A percentile compares a stretch with the other conserved stretches of the same genome.
Evolutionary conservation across 2,329 filamentous ascomycete species (phyloP).

Genomic region (Botryosphaeria dothidea): DNA sequence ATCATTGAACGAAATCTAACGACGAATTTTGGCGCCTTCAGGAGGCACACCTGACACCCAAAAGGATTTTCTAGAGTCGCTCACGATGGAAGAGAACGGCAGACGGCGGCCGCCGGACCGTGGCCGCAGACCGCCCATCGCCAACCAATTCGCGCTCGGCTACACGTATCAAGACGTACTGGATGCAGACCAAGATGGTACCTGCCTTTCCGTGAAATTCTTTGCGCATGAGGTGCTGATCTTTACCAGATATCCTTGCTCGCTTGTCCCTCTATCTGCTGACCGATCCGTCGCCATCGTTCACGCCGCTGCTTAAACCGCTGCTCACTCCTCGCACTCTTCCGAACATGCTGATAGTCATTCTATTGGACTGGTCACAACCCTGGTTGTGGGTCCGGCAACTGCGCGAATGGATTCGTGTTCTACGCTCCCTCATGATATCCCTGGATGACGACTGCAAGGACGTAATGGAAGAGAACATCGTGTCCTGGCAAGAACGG

Average conservation of each 20-base stretch:
- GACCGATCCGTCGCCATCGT: slow-evolving; percentile 79
- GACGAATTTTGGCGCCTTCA: slow-evolving; percentile 35
- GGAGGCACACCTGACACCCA: slow-evolving; percentile 82
- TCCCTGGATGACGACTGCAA: slow-evolving; percentile 76
- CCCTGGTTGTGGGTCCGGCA: slow-evolving; percentile 92
- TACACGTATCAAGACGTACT: slow-evolving; percentile 96
- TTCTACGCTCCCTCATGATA: slow-evolving; percentile 75
- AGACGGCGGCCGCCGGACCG: slow-evolving; percentile 55
- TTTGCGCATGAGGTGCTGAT: slow-evolving; percentile 21
- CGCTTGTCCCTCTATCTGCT: slow-evolving; percentile 87
- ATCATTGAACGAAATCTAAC: slow-evolving; percentile 18
- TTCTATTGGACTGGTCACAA: slow-evolving; percentile 93
- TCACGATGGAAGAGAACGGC: slow-evolving; percentile 40
- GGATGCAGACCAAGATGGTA: slow-evolving; percentile 90
- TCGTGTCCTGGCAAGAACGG: slow-evolving; percentile 72
- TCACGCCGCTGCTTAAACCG: slow-evolving; percentile 78
- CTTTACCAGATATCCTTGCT: slow-evolving; percentile 74
- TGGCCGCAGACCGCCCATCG: slow-evolving; percentile 68
- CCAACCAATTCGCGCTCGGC: slow-evolving; percentile 88
- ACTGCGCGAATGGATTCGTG: slow-evolving; percentile 83
- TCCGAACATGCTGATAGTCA: slow-evolving; percentile 80
- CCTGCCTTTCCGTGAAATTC: neutral
- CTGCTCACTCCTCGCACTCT: slow-evolving; percentile 82
- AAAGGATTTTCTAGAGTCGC: slow-evolving; percentile 71
- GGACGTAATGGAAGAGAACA: slow-evolving; percentile 82